Base-by-base conservation (phyloP, 192 early-diverging fungal species). In the Backusella psychrophila region DNA sequence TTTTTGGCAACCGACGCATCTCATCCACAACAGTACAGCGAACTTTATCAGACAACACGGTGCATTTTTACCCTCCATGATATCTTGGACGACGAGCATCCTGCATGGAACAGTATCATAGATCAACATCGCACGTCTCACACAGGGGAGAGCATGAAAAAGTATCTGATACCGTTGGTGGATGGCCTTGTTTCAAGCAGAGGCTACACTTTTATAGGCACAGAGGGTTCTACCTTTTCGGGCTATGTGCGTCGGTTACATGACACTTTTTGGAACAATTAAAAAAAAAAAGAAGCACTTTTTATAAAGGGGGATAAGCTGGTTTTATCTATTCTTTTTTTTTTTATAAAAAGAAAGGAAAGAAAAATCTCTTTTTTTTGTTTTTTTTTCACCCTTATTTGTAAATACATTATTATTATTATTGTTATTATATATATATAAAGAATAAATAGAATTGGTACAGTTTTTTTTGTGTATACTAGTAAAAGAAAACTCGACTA, bases 1-100 rank as follows among this genome's bases (percentile, higher is more conserved):
- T 88, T 87, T 66, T 77, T 88, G 59, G 87, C 87, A 11, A 88
- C 87, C 2, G 87, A 88, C 26, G 80, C 84, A 1, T 80, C 72
- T 19, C 38, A 70, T 2, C 86, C 88, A 23, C 77, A 81, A 21
- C 70, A 80, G 26, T 85, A 86, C 65, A 71, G 79, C 36, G 35
- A 67, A 12, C 67, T 89, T 3, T 89, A 83, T 56, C 19, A 74
- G 8, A 76, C 75, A 1, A 84, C 77, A 66, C 82, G 80, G 3
- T 88, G 87, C 39, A 84, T 79, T 7, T 87, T 86, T 29, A 87
- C 85, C 0, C 46, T 88, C 14, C 77, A 82, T 17, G 84, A 86
- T 39, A 84, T 87, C 21, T 46, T 66, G 21, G 39, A 19, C 14
- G 17, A 68, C 6, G 73, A 82, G 5, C 77, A 85, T 17, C 66